Evolutionary conservation across 345 rosid species (phyloP).

Genomic region (Melaleuca alternifolia): DNA sequence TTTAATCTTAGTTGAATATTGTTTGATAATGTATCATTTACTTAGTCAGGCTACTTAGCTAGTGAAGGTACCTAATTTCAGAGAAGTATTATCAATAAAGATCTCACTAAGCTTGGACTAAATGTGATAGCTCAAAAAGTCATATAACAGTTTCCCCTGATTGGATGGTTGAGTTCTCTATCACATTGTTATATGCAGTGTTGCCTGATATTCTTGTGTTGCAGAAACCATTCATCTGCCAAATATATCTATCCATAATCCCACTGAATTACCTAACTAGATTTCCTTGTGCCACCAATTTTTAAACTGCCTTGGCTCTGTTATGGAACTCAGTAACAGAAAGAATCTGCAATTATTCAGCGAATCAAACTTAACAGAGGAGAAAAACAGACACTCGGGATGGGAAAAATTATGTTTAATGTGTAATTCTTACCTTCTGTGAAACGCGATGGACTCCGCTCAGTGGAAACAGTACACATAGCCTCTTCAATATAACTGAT

Average conservation of each 20-base stretch:
- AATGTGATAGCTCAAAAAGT: not conserved
- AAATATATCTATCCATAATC: not conserved
- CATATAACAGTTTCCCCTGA: not conserved
- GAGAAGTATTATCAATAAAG: not conserved
- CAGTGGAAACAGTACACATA: conserved; percentile 50
- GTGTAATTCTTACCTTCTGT: conserved; percentile 31
- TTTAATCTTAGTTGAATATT: not conserved
- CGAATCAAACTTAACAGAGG: not conserved
- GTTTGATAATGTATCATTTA: not conserved
- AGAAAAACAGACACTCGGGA: not conserved
- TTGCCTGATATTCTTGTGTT: not conserved
- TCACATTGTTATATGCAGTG: not conserved
- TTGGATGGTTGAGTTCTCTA: not conserved
- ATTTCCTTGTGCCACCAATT: not conserved
- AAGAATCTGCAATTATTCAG: not conserved
- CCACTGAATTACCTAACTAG: not conserved
- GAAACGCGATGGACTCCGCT: conserved; percentile 28
- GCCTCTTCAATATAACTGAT: conserved; percentile 41
- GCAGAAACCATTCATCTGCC: not conserved
- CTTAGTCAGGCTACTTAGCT: not conserved
- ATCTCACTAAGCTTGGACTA: not conserved
- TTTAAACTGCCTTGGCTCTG: not conserved
- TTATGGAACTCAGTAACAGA: not conserved
- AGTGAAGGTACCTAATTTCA: not conserved
- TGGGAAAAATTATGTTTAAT: not conserved